Conservation (phyloP, 176 grass and related monocot species). For the Lolium multiflorum region DNA sequence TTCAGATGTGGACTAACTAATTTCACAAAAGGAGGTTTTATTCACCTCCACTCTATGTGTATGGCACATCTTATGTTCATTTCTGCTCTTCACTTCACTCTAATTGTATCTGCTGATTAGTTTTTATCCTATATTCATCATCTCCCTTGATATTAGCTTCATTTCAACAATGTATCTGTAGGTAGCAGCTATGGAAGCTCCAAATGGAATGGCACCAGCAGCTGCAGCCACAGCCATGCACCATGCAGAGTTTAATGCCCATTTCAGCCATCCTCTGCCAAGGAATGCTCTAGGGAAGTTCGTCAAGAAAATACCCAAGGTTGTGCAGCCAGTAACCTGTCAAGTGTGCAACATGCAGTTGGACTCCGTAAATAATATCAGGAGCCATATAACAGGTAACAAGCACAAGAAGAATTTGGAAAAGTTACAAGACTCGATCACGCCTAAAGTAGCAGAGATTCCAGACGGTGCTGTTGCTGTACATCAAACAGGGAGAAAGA, state of each 20-base stretch:
- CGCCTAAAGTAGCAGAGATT: slow-evolving; percentile 39
- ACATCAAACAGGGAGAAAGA: too few species aligned
- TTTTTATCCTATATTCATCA: not conserved
- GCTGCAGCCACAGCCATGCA: slow-evolving; percentile 27
- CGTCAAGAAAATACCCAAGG: too few species aligned
- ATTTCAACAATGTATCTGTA: slow-evolving; percentile 7
- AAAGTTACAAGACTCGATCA: slow-evolving; percentile 68
- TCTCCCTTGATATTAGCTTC: slow-evolving; percentile 13
- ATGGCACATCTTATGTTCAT: slow-evolving; percentile 4
- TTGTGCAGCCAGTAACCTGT: too few species aligned
- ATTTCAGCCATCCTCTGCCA: slow-evolving; percentile 39
- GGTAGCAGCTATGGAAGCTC: slow-evolving; percentile 40
- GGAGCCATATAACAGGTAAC: slow-evolving; percentile 63
- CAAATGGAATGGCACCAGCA: slow-evolving; percentile 42
- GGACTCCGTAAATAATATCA: slow-evolving; percentile 50
- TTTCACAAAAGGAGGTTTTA: not conserved
- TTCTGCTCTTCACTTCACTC: slow-evolving; percentile 19
- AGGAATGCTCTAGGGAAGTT: slow-evolving; percentile 45
- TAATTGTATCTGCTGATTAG: slow-evolving; percentile 31
- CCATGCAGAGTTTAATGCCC: slow-evolving; percentile 43
- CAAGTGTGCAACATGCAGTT: too few species aligned
- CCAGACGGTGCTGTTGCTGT: not conserved
- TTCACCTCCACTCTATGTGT: slow-evolving; percentile 8
- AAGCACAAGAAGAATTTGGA: slow-evolving; percentile 81
- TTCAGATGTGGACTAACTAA: slow-evolving; percentile 16